Percentiles rank a stretch among this genome's conserved stretches.
These are phyloP conservation scores for Thinopyrum elongatum DNA, from an alignment of 176 grass and related monocot species.

Conservation along the genomic window DNA sequence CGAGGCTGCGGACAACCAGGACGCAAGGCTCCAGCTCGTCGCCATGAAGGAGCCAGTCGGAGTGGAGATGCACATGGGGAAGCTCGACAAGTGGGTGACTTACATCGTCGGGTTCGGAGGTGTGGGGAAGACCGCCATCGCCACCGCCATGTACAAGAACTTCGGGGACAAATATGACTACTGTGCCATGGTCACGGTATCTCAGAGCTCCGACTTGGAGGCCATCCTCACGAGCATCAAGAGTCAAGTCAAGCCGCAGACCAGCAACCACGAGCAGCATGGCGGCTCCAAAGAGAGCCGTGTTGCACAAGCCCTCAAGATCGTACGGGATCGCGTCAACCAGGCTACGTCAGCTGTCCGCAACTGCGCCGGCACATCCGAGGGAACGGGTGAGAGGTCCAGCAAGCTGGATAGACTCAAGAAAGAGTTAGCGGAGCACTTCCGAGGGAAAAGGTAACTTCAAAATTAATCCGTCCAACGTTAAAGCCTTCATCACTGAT, in stretches of 20 bases:
- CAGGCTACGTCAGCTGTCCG: too few species aligned
- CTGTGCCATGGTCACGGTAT: neutral
- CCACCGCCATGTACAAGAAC: neutral
- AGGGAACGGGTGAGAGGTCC: neutral
- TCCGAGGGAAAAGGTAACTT: neutral
- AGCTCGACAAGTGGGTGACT: neutral
- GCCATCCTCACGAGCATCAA: neutral
- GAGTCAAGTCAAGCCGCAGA: neutral
- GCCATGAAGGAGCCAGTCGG: neutral
- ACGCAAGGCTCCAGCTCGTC: neutral
- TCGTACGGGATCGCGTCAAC: too few species aligned
- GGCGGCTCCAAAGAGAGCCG: too few species aligned
- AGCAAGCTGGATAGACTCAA: neutral
- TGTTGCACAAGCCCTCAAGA: too few species aligned
- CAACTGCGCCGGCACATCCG: neutral
- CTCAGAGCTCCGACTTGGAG: neutral
- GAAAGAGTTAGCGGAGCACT: neutral
- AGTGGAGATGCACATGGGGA: neutral
- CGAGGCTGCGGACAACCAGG: slow-evolving; percentile 4
- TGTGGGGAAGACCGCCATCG: neutral
- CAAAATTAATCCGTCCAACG: too few species aligned
- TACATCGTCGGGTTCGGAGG: neutral
- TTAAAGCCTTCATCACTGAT: too few species aligned
- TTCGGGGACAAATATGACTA: neutral
- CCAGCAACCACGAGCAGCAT: neutral